Base-by-base conservation (phyloP, 2,329 filamentous ascomycete species). In the Penicillium sp. region DNA sequence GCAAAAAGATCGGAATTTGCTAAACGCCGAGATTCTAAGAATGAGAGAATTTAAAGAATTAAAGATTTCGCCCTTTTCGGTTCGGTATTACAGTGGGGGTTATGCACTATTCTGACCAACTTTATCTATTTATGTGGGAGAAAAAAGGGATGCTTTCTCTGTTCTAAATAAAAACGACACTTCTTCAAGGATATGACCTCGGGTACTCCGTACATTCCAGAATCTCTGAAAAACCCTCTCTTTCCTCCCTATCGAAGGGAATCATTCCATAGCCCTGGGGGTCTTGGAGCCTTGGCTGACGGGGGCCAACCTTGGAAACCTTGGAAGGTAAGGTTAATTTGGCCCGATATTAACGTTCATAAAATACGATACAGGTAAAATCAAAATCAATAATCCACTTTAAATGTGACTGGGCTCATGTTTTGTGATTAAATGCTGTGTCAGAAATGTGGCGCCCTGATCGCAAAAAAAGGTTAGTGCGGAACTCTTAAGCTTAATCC, bases 401-500 rank as follows among this genome's bases (percentile, higher is more conserved):
- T 45, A 55, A 54, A 52, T 57, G 52, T 51, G 38, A 40, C 36
- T 38, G 36, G 36, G n/a, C 36, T 38, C 36, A n/a, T 38, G 18
- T 21, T 40, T 18, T 40, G n/a, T 10, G 38, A 18, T 18, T 40
- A 40, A 22, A 18, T 21, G 60, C 55, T 57, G 54, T 60, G 57
- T 65, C 60, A 56, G 52, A 61, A 66, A 58, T 49, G 66, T 69
- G 66, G 68, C 68, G 68, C 65, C 66, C 64, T 67, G 69, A 67
- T 71, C 67, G 63, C 65, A 65, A 52, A 57, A 66, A 64, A 48
- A 61, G 63, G 64, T 67, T 73, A 70, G 70, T 67, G 69, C 65
- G 63, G 59, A 64, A 70, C 74, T 70, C 71, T 75, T 75, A 75
- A 75, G 72, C 72, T 75, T 75, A 75, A 75, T 73, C 71, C 70